Conservation (phyloP, 75 land plant species). For the Cunninghamia lanceolata region DNA sequence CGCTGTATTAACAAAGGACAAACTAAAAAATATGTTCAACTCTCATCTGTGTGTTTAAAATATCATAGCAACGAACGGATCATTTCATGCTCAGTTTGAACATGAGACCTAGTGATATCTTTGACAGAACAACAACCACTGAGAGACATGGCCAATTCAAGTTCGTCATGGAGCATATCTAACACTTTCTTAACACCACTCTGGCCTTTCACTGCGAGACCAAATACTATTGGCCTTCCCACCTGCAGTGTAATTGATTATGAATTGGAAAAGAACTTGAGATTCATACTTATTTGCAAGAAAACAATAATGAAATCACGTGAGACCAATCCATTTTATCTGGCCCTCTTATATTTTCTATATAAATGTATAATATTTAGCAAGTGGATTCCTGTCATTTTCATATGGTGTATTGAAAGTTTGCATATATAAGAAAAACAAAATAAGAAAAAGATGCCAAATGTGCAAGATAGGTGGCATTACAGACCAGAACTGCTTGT, state of each 20-base stretch:
- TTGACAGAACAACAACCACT: slow-evolving; percentile 61
- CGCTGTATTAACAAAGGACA: not conserved
- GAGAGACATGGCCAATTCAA: slow-evolving; percentile 76
- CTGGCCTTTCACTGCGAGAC: slow-evolving; percentile 77
- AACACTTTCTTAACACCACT: slow-evolving; percentile 67
- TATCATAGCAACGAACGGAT: slow-evolving; percentile 25
- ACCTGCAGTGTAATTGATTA: slow-evolving; percentile 38
- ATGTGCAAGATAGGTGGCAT: not conserved
- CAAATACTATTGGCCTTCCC: slow-evolving; percentile 79
- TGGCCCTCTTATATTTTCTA: not conserved
- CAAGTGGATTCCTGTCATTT: not conserved
- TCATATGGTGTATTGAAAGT: not conserved
- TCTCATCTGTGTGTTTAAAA: not conserved
- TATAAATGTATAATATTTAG: not conserved
- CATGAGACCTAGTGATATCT: slow-evolving; percentile 72
- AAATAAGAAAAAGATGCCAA: not conserved
- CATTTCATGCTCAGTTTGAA: slow-evolving; percentile 40
- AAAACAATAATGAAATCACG: not conserved
- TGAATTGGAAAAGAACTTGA: not conserved
- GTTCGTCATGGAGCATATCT: slow-evolving; percentile 66
- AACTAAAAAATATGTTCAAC: not conserved
- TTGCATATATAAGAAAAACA: not conserved
- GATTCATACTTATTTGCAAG: too few relatives aligned
- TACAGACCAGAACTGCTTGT: slow-evolving; percentile 65
- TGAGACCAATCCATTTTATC: not conserved